These are phyloP conservation scores for Blastobotrys americana DNA, from an alignment of 805 yeast species.

Conservation along the genomic window DNA sequence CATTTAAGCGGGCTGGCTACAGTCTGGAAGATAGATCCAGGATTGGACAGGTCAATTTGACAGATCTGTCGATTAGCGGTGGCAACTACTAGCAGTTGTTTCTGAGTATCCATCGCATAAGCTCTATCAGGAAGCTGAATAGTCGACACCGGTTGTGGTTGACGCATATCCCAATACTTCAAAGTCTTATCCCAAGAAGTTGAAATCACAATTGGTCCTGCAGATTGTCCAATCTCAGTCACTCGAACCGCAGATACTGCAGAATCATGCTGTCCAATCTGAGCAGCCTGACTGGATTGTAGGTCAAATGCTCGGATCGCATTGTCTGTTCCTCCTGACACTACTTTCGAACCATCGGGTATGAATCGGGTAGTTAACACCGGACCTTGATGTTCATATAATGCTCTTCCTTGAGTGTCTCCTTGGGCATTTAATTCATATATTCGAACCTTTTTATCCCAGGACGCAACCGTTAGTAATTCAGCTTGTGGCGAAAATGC, in stretches of 20 bases:
- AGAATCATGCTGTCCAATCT: constrained; percentile 79
- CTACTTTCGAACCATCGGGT: constrained; percentile 76
- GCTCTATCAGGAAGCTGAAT: constrained; percentile 83
- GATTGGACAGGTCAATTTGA: constrained; percentile 67
- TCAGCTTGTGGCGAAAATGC: constrained; percentile 85
- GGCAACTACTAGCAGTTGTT: constrained; percentile 81
- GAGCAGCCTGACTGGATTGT: constrained; percentile 71
- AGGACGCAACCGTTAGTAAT: constrained; percentile 69
- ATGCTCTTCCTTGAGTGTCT: constrained; percentile 76
- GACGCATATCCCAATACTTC: constrained; percentile 90
- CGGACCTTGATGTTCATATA: constrained; percentile 86
- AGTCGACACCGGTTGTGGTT: constrained; percentile 67
- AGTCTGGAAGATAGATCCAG: constrained; percentile 72
- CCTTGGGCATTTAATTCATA: constrained; percentile 79
- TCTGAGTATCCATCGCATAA: constrained; percentile 77
- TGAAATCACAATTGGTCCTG: constrained; percentile 70
- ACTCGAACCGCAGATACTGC: constrained; percentile 68
- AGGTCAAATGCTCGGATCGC: constrained; percentile 78
- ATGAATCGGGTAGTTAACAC: constrained; percentile 80
- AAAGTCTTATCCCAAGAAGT: constrained; percentile 97
- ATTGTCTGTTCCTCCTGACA: constrained; percentile 87
- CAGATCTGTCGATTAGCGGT: constrained; percentile 84
- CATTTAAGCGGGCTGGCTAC: constrained; percentile 72
- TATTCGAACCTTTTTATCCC: constrained; percentile 93
- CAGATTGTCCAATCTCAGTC: constrained; percentile 77